Conservation (phyloP, 345 rosid genomes). For the Diplotaxis tenuifolia region DNA sequence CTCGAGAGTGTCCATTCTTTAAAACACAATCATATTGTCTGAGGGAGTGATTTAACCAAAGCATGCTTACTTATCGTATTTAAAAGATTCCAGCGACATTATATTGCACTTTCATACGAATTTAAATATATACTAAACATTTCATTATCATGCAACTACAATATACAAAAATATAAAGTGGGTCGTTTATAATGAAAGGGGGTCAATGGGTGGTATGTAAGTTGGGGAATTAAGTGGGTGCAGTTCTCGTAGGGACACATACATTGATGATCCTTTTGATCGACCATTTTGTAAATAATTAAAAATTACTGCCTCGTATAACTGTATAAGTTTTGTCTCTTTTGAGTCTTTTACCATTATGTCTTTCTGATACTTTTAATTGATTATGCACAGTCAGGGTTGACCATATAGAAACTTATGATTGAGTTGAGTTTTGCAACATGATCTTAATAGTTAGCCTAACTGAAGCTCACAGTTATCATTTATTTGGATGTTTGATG, state of each 20-base stretch:
- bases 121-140: background rate
- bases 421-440: background rate
- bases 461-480: too few relatives aligned
- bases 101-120: background rate
- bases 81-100: background rate
- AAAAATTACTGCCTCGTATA: background rate
- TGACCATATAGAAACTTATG: conserved; percentile 17
- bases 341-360: background rate
- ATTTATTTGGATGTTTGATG: background rate
- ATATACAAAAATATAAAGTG: conserved; percentile 4
- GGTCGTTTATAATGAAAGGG: conserved; percentile 19
- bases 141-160: conserved; percentile 19
- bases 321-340: conserved; percentile 8
- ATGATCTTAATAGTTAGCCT: too few relatives aligned
- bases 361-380: background rate
- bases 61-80: conserved; percentile 20
- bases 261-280: conserved; percentile 33
- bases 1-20: conserved; percentile 12
- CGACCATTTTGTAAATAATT: background rate
- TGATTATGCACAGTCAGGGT: background rate
- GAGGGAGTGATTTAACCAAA: conserved; percentile 24
- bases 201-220: conserved; percentile 31
- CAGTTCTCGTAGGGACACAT: conserved; percentile 40
- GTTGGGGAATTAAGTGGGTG: conserved; percentile 36
- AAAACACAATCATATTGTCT: conserved; percentile 32